Evolutionary conservation across 2,329 filamentous ascomycete genomes (phyloP).

Genomic region (Aciculosporium take): DNA sequence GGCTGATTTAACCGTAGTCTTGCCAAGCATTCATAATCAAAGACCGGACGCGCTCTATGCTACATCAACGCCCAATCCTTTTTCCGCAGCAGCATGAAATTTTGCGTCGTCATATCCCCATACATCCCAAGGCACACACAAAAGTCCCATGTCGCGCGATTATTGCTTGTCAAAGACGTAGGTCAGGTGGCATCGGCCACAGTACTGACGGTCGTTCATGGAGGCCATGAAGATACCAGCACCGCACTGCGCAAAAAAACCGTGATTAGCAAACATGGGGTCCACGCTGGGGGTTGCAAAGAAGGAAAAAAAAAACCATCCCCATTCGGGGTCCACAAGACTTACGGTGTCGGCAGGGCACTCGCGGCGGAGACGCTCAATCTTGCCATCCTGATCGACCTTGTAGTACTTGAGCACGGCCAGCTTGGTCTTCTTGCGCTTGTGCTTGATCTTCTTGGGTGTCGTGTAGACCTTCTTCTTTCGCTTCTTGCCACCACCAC

Average conservation of each 20-base stretch:
- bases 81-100: constrained; percentile 17
- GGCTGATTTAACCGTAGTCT: constrained; percentile 7
- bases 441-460: constrained; percentile 99
- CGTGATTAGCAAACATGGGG: background rate
- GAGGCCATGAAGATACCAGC: constrained; percentile 99
- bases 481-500: constrained; percentile 98
- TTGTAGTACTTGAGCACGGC: constrained; percentile 99
- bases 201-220: constrained; percentile 99
- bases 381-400: constrained; percentile 99
- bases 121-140: constrained; percentile 16
- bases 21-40: constrained; percentile 26
- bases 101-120: constrained; percentile 16
- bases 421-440: constrained; percentile 99
- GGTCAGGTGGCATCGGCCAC: constrained; percentile 58
- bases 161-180: constrained; percentile 60
- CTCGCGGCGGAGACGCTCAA: constrained; percentile 96
- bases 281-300: too few species aligned
- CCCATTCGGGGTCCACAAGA: too few species aligned
- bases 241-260: constrained; percentile 54
- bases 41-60: constrained; percentile 27
- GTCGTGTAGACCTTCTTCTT: constrained; percentile 99
- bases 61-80: constrained; percentile 28
- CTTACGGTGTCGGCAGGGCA: constrained; percentile 82
- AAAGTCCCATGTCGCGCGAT: constrained; percentile 17
- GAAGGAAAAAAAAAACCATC: too few species aligned